A percentile compares a stretch with the other conserved stretches of the same genome.
Evolutionary conservation across 768 basidiomycete species (phyloP).

Genomic region (Pholiota molesta): DNA sequence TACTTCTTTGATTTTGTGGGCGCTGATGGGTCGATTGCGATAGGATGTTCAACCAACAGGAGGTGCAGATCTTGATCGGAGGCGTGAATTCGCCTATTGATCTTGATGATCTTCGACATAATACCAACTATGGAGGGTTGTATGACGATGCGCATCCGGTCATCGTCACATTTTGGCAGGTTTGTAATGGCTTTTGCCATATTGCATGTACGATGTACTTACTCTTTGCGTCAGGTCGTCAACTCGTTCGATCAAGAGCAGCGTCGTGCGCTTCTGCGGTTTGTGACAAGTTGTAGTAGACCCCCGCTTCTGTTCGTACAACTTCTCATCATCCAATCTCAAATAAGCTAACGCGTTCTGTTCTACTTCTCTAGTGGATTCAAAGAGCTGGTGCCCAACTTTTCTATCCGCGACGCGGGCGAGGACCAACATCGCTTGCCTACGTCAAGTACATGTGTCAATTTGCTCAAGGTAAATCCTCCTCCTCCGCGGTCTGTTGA

Average conservation of each 20-base stretch:
- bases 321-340: background rate
- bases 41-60: slow-evolving; percentile 98
- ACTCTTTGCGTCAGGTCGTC: slow-evolving; percentile 55
- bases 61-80: slow-evolving; percentile 89
- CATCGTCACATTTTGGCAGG: slow-evolving; percentile 84
- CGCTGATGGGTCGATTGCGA: background rate
- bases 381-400: slow-evolving; percentile 85
- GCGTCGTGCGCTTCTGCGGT: slow-evolving; percentile 75
- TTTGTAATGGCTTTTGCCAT: slow-evolving; percentile 29
- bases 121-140: slow-evolving; percentile 85
- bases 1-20: background rate
- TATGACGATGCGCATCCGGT: slow-evolving; percentile 73
- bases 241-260: slow-evolving; percentile 81
- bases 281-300: slow-evolving; percentile 91
- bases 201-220: too few relatives aligned
- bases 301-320: slow-evolving; percentile 78
- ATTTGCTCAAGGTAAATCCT: slow-evolving; percentile 76
- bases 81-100: slow-evolving; percentile 87
- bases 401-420: slow-evolving; percentile 85
- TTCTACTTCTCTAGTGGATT: slow-evolving; percentile 59
- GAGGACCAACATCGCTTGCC: slow-evolving; percentile 71
- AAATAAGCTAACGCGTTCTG: background rate
- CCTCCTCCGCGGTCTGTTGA: background rate
- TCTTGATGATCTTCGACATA: slow-evolving; percentile 72
- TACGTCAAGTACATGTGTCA: slow-evolving; percentile 87